Percentiles rank a stretch among this genome's conserved stretches.
Conservation (phyloP, 768 basidiomycete genomes). For the Amanita fuliginea region DNA sequence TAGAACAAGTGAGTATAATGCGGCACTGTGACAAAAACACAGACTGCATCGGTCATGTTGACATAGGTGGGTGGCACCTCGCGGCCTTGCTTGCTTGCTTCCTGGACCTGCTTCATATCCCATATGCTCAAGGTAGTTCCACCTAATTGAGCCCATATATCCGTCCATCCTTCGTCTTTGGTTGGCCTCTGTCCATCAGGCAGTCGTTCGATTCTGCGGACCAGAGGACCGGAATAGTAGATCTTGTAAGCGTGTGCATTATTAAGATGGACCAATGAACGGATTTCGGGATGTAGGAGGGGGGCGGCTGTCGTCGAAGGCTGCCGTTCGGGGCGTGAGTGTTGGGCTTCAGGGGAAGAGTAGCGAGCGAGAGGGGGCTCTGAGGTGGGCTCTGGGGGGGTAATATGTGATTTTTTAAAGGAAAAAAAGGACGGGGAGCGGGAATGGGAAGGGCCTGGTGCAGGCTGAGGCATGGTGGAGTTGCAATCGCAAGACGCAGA, state of each 20-base stretch:
- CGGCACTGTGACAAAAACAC: conserved; percentile 19
- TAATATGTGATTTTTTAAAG: conserved; percentile 31
- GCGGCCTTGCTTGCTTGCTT: conserved; percentile 66
- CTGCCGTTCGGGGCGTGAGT: background rate
- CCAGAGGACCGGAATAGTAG: conserved; percentile 78
- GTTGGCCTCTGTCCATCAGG: conserved; percentile 59
- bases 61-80: conserved; percentile 84
- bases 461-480: conserved; percentile 14
- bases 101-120: conserved; percentile 85
- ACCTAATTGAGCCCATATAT: conserved; percentile 85
- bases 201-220: conserved; percentile 67
- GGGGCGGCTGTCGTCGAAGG: conserved; percentile 10
- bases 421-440: conserved; percentile 61
- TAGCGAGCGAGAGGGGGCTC: conserved; percentile 5
- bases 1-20: conserved; percentile 15
- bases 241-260: conserved; percentile 75
- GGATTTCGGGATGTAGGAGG: conserved; percentile 71
- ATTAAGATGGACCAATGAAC: conserved; percentile 65
- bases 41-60: conserved; percentile 80
- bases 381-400: conserved; percentile 11
- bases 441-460: conserved; percentile 22
- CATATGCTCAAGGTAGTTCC: conserved; percentile 85
- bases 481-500: background rate
- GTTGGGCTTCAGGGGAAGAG: background rate
- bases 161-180: conserved; percentile 72